phyloP scores from a whole-genome alignment of 1,284 basidiomycete genomes.

The Sanguinoderma infundibulare region DNA sequence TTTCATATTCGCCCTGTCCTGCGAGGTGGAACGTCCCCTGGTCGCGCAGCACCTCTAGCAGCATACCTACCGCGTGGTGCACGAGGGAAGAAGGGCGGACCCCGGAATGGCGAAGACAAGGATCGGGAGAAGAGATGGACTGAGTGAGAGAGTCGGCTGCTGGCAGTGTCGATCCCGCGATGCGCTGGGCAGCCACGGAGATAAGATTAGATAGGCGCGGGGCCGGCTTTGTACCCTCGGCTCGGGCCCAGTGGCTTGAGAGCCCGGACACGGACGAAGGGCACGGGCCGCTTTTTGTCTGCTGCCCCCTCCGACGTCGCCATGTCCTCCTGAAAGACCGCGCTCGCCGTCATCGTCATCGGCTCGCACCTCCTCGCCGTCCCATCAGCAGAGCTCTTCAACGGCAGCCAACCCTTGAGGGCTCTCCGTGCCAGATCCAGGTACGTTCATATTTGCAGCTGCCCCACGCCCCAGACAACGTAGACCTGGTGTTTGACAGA shows the following conservation, averaged over 20 bases:
- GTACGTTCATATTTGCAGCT: constrained; percentile 4
- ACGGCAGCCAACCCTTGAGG: neutral
- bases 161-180: constrained; percentile 5
- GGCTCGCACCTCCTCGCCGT: neutral
- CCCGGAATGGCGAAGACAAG: neutral
- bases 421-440: neutral
- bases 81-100: neutral
- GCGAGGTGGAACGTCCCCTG: neutral
- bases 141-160: neutral
- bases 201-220: constrained; percentile 29
- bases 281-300: constrained; percentile 20
- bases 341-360: neutral
- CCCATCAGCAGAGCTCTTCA: neutral
- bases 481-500: neutral
- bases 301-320: constrained; percentile 2
- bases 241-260: constrained; percentile 11
- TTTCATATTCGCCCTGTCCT: neutral
- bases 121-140: neutral
- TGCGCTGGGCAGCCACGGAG: neutral
- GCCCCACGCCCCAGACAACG: neutral
- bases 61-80: neutral
- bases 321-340: constrained; percentile 4
- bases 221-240: constrained; percentile 15
- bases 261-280: constrained; percentile 13
- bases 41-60: neutral